Base-by-base conservation (phyloP, 805 yeast genomes). In the Diddensiella transvaalensis region DNA sequence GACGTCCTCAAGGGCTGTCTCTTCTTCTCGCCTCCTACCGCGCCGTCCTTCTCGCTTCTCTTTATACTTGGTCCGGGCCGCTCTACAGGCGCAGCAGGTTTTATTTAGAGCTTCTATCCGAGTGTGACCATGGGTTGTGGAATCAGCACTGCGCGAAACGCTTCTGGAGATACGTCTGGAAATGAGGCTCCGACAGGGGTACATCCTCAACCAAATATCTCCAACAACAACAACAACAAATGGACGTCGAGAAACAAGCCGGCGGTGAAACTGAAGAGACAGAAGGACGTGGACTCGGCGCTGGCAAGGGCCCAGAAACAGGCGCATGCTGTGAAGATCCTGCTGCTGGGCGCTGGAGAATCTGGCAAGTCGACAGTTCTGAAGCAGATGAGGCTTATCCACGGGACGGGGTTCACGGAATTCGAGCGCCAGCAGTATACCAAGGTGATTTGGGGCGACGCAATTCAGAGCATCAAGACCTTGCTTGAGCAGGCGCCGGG, bases 341-440 rank as follows among this genome's bases (percentile, higher is more conserved):
- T 91, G 35, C 71, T 91, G n/a, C 68, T 89, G 30, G 96, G 98
- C 37, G 87, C 98, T 0, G 98, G 97, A 3, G 98, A 90, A 63
- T 82, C 91, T 44, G 97, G 98, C 3, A 90, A 90, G 63, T 85
- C 96, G 1, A 90, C 98, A 0, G 96, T 90, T 4, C 69, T 90
- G 55, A 90, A 90, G 65, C 97, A 90, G 64, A 76, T 90, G 80
- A 80, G 85, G 57, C 72, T 93, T 15, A 66, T 89, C 37, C 97
- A 93, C 63, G 85, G 87, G 51, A 83, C 85, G 39, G 95, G 96
- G 2, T 93, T 91, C 68, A 73, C 85, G 1, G 77, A 77, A 43
- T 85, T 81, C 53, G 98, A 93, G 65, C 73, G 96, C 46, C 59
- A 73, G 39, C 90, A 86, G 63, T 93, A 89, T 64, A 66, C 85